These are phyloP conservation scores for Colletotrichum tabaci DNA, from an alignment of 2,329 filamentous ascomycete genomes.

Conservation along the genomic window DNA sequence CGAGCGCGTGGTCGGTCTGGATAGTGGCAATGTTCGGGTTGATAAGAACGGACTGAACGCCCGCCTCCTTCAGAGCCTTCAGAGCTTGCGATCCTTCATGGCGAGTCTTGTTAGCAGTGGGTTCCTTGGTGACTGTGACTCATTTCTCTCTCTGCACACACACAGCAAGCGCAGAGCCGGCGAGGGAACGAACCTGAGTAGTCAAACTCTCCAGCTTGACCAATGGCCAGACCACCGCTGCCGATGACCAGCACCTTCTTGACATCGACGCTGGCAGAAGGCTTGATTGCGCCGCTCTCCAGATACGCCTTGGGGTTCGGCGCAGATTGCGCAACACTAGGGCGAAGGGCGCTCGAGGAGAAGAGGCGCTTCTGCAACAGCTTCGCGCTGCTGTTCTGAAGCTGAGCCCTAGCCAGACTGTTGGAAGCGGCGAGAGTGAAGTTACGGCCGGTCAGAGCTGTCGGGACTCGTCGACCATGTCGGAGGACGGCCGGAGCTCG, in stretches of 20 bases:
- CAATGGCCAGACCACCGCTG: slow-evolving; percentile 94
- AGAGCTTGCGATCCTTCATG: slow-evolving; percentile 89
- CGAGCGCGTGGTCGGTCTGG: slow-evolving; percentile 95
- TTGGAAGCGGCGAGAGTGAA: slow-evolving; percentile 58
- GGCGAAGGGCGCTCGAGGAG: slow-evolving; percentile 60
- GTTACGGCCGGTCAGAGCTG: slow-evolving; percentile 59
- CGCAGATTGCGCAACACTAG: slow-evolving; percentile 72
- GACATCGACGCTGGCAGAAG: slow-evolving; percentile 85
- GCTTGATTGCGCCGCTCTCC: slow-evolving; percentile 88
- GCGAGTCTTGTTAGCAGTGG: slow-evolving; percentile 43
- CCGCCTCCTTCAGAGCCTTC: slow-evolving; percentile 96
- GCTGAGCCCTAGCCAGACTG: slow-evolving; percentile 51
- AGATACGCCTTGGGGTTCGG: slow-evolving; percentile 90
- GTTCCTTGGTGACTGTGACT: slow-evolving; percentile 31
- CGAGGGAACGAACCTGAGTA: slow-evolving; percentile 85
- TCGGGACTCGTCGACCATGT: slow-evolving; percentile 66
- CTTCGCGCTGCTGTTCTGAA: slow-evolving; percentile 50
- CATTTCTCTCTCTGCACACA: slow-evolving; percentile 16
- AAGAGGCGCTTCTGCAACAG: slow-evolving; percentile 64
- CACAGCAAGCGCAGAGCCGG: slow-evolving; percentile 4
- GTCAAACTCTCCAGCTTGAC: slow-evolving; percentile 98
- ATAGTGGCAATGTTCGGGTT: slow-evolving; percentile 99
- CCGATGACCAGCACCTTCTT: slow-evolving; percentile 99
- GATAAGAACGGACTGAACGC: slow-evolving; percentile 91
- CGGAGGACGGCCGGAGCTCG: slow-evolving; percentile 72